A percentile compares a stretch with the other conserved stretches of the same genome.
Evolutionary conservation across 768 basidiomycete species (phyloP).

Genomic region (Pleurotus pulmonarius): DNA sequence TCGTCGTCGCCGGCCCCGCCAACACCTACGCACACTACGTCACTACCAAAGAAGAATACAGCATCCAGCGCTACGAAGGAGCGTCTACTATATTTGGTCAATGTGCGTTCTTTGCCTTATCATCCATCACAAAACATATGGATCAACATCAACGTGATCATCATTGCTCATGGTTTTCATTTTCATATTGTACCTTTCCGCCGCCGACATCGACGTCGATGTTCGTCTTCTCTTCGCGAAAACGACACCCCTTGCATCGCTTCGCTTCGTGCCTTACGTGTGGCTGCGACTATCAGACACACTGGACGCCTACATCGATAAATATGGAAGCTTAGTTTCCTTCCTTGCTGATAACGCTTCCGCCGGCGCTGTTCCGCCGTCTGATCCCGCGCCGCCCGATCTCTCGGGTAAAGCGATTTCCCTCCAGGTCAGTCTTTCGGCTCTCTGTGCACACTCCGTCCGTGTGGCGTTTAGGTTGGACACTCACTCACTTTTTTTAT

Average conservation of each 20-base stretch:
- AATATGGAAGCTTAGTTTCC: slow-evolving; percentile 63
- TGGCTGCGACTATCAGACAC: slow-evolving; percentile 40
- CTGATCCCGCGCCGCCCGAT: slow-evolving; percentile 62
- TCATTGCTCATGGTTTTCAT: too few relatives aligned
- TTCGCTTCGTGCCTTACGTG: background rate
- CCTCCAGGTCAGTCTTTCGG: slow-evolving; percentile 42
- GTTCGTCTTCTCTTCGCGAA: background rate
- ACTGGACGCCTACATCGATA: slow-evolving; percentile 78
- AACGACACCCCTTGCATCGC: slow-evolving; percentile 8
- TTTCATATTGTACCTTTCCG: too few relatives aligned
- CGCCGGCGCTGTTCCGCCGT: slow-evolving; percentile 38
- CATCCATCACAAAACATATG: too few relatives aligned
- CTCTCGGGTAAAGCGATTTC: slow-evolving; percentile 66
- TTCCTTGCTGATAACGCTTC: slow-evolving; percentile 50
- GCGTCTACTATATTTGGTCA: slow-evolving; percentile 77
- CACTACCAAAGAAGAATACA: slow-evolving; percentile 69
- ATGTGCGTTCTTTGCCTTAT: slow-evolving; percentile 39
- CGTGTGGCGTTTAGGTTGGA: background rate
- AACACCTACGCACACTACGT: slow-evolving; percentile 79
- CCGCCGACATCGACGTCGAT: background rate
- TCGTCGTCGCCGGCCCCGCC: slow-evolving; percentile 78
- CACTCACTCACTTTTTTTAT: too few relatives aligned
- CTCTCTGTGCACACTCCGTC: background rate
- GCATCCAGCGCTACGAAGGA: slow-evolving; percentile 76
- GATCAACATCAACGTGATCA: too few relatives aligned